Conservation (phyloP, 192 early-diverging fungal genomes). For the Backusella australiensis region DNA sequence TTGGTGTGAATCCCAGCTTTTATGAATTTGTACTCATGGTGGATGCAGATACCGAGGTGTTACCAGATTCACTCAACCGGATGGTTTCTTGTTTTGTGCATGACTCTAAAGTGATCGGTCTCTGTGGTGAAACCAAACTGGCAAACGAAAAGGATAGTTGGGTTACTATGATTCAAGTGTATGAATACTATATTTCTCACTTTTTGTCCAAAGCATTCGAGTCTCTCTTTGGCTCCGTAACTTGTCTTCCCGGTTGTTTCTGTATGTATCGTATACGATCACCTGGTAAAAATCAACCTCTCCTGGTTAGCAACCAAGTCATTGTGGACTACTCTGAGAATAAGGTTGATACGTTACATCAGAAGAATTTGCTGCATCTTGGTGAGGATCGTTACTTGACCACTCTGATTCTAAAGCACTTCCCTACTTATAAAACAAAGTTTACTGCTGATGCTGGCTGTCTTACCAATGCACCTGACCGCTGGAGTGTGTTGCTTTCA, state of each 20-base stretch:
- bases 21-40: constrained; percentile 98
- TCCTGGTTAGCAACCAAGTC: constrained; percentile 84
- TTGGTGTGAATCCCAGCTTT: constrained; percentile 91
- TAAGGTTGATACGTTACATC: constrained; percentile 92
- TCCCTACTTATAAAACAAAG: constrained; percentile 91
- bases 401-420: constrained; percentile 92
- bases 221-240: constrained; percentile 93
- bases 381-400: constrained; percentile 98
- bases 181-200: constrained; percentile 98
- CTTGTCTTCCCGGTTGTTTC: constrained; percentile 98
- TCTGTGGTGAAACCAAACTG: constrained; percentile 94
- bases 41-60: constrained; percentile 94
- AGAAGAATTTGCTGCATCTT: constrained; percentile 96
- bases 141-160: constrained; percentile 90
- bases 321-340: constrained; percentile 94
- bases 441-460: constrained; percentile 92
- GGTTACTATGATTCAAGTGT: constrained; percentile 98
- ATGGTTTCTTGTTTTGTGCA: constrained; percentile 88
- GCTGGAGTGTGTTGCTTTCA: constrained; percentile 89
- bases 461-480: constrained; percentile 90
- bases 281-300: constrained; percentile 81
- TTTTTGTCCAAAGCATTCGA: constrained; percentile 96
- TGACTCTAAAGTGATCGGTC: constrained; percentile 88
- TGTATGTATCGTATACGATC: constrained; percentile 97
- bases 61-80: constrained; percentile 85